phyloP scores from a whole-genome alignment of 352 stramenopile species.

The Blastocystis sp. region DNA sequence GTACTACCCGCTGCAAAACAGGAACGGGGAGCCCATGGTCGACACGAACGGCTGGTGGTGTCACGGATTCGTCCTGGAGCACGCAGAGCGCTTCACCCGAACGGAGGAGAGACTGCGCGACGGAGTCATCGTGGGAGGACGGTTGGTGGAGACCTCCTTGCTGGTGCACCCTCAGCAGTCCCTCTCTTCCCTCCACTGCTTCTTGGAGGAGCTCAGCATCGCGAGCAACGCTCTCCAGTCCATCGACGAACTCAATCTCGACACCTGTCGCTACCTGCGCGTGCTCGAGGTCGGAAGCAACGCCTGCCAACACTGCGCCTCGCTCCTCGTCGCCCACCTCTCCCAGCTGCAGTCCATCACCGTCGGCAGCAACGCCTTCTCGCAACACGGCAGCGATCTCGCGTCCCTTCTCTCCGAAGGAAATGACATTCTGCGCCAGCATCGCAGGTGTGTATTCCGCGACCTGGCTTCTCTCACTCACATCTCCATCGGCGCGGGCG shows the following conservation, averaged over 20 bases:
- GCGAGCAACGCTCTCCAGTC: slow-evolving; percentile 12
- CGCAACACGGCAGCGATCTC: background rate
- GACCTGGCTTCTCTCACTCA: background rate
- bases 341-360: background rate
- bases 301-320: background rate
- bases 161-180: background rate
- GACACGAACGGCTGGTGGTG: slow-evolving; percentile 10
- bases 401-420: slow-evolving; percentile 36
- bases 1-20: background rate
- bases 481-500: background rate
- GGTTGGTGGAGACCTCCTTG: background rate
- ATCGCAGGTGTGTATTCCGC: background rate
- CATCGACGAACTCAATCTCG: slow-evolving; percentile 8
- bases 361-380: slow-evolving; percentile 26
- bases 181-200: background rate
- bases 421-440: background rate
- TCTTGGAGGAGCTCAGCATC: background rate
- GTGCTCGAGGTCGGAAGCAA: background rate
- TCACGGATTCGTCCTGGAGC: background rate
- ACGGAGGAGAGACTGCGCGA: background rate
- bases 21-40: background rate
- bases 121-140: background rate
- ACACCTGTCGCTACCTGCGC: background rate
- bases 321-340: slow-evolving; percentile 1
- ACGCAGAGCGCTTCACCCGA: background rate